Base-by-base conservation (phyloP, 345 rosid species). In the Brassica nigra region DNA sequence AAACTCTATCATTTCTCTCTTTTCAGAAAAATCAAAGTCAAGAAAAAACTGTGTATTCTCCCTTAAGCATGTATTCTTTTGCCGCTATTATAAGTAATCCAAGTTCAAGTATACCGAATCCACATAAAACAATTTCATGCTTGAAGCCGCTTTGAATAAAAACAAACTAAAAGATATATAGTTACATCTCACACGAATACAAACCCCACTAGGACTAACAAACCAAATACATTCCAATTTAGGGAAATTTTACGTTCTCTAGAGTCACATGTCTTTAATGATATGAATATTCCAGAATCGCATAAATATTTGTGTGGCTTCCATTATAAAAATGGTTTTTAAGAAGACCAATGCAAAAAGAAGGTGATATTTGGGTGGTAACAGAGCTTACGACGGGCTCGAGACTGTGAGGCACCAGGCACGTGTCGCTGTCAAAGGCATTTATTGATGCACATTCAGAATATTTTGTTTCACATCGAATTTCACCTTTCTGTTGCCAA, bases 301-400 rank as follows among this genome's bases (percentile, higher is more conserved):
- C 36, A 54, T n/a, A 34, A 34, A 66, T 11, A 54, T n/a, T 5
- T 36, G 31, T 23, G 73, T 36, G 28, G 66, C 57, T 75, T 66
- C 18, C 44, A 76, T 29, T 57, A 15, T 15, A 16, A 15, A 23
- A 36, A 5, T 28, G 34, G 5, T 3, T n/a, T 47, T 77, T 47
- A 44, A 49, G 76, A 62, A 70, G 64, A 62, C 64, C 76, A 62
- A 77, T 62, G 80, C 64, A 31, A 36, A 63, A 55, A 30, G 62
- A 64, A 39, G 59, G 11, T 78, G 66, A 39, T 54, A 8, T 57
- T 66, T 72, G 68, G 64, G 62, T 73, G 73, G 39, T 78, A 73
- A 42, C 67, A 72, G 81, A 72, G 77, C 73, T 72, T 15, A 66
- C 73, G 77, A 66, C 73, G 77, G 82, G 82, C 74, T 79, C 82